Evolutionary conservation across 139 green algal genomes (phyloP), one percentile per base, ranked within the genome.

Genomic region (Nannochloris sp.): DNA sequence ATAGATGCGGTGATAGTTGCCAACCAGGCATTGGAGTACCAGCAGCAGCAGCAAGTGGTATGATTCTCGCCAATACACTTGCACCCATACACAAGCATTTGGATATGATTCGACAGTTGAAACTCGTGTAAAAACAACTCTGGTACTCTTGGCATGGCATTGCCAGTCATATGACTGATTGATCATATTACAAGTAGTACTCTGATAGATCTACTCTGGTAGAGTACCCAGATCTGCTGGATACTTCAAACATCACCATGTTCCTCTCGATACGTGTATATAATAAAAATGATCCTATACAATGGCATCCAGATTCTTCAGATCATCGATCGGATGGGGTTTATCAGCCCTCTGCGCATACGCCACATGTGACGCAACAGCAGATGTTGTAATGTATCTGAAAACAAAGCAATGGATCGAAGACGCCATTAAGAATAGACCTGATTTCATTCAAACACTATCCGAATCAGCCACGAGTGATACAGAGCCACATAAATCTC

Each of bases 1-100:
- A 69, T 31, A 74, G 82, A 63, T 86, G 66, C 56, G 90, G 90
- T 1, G 90, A 96, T 74, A 85, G 68, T 1, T 87, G 73, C 49
- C 84, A 87, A 70, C 90, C 90, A 1, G 90, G 90, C 17, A 94
- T 97, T 58, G 90, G 90, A n/a, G 86, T 97, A 20, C 90, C 90
- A 9, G 88, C 88, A 17, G 88, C 82, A 20, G 88, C 86, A 43
- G 87, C 85, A 23, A 79, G 74, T 50, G 84, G 85, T 50, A 83
- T 90, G 73, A 89, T 94, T 26, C 60, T 68, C 4, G 87, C 87
- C 45, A 95, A 95, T 75, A 88, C 77, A 20, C 59, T 94, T 46
- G 73, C 63, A 3, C 68, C 77, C 4, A 71, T 94, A 8, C 81
- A 71, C 65, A 60, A 71, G 4, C 87, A 95, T 56, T 70, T 90